Percentiles rank a stretch among this genome's conserved stretches.
Evolutionary conservation across 441 rosid species (phyloP).

Genomic region (Rhodomyrtus psidioides): DNA sequence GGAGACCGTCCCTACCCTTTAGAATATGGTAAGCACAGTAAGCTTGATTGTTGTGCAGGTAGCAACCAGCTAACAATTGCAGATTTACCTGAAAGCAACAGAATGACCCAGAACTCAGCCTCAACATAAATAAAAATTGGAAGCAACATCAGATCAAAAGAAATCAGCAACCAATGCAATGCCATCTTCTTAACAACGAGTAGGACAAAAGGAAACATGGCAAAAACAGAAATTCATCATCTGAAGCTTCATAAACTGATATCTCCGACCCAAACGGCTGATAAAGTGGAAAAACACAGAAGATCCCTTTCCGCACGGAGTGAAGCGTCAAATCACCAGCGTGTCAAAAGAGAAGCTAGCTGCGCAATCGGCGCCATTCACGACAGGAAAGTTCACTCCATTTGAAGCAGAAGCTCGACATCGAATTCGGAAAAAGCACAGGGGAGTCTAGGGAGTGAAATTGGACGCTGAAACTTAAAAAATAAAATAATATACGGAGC

Average conservation of each 20-base stretch:
- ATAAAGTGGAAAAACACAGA: not conserved
- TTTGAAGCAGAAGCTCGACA: not conserved
- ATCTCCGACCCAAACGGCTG: not conserved
- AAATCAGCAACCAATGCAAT: not conserved
- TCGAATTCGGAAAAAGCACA: not conserved
- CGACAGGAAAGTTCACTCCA: not conserved
- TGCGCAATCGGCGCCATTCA: not conserved
- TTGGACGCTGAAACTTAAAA: not conserved
- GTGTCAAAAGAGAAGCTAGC: not conserved
- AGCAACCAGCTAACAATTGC: conserved; percentile 80
- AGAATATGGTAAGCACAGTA: conserved; percentile 81
- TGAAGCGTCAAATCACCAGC: not conserved
- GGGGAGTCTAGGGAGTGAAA: not conserved
- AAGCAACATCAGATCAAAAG: not conserved
- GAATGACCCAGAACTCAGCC: not conserved
- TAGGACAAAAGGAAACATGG: not conserved
- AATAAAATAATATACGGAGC: not conserved
- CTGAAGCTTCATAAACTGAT: not conserved
- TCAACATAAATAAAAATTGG: not conserved
- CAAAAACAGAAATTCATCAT: not conserved
- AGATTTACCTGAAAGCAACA: conserved; percentile 50
- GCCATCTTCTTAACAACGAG: not conserved
- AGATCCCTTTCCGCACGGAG: not conserved
- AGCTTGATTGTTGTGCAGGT: conserved; percentile 90
- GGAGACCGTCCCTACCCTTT: conserved; percentile 43